phyloP scores from a whole-genome alignment of 2,329 filamentous ascomycete species.

The Rhynchosporium agropyri region DNA sequence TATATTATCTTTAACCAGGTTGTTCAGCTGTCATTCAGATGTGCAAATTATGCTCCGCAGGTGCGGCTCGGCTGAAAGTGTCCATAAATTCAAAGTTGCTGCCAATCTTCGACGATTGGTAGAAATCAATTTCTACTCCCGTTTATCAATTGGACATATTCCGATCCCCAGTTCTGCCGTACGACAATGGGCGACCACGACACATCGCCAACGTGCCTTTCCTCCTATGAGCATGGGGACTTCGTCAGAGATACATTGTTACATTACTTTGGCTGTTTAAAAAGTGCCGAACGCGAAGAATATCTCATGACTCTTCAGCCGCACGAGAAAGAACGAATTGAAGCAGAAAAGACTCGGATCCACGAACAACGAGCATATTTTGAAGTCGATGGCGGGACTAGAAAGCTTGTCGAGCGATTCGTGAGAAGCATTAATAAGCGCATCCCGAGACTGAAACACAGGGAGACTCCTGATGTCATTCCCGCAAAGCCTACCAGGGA shows the following conservation, averaged over 20 bases:
- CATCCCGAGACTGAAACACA: conserved; percentile 19
- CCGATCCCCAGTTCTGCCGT: not conserved
- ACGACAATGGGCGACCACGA: not conserved
- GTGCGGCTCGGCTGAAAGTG: not conserved
- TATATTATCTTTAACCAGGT: not conserved
- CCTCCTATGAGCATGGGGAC: conserved; percentile 3
- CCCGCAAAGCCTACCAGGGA: conserved; percentile 11
- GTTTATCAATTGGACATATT: not conserved
- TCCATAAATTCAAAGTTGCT: not conserved
- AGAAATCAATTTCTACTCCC: not conserved
- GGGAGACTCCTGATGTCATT: conserved; percentile 7
- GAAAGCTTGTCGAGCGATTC: not conserved
- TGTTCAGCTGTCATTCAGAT: conserved; percentile 1
- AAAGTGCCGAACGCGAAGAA: conserved; percentile 3
- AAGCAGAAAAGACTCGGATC: conserved; percentile 18
- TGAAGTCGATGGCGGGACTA: conserved; percentile 10
- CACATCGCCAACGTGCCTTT: not conserved
- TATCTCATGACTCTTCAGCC: conserved; percentile 16
- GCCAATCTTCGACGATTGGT: not conserved
- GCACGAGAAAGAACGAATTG: conserved; percentile 16
- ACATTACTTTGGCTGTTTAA: conserved; percentile 27
- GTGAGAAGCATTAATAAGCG: conserved; percentile 2
- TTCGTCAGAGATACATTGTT: conserved; percentile 16
- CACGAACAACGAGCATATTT: conserved; percentile 8
- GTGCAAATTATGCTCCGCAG: not conserved